A percentile compares a stretch with the other conserved stretches of the same genome.
phyloP scores from a whole-genome alignment of 2,329 filamentous ascomycete genomes.

The Cucurbitaria berberidis region DNA sequence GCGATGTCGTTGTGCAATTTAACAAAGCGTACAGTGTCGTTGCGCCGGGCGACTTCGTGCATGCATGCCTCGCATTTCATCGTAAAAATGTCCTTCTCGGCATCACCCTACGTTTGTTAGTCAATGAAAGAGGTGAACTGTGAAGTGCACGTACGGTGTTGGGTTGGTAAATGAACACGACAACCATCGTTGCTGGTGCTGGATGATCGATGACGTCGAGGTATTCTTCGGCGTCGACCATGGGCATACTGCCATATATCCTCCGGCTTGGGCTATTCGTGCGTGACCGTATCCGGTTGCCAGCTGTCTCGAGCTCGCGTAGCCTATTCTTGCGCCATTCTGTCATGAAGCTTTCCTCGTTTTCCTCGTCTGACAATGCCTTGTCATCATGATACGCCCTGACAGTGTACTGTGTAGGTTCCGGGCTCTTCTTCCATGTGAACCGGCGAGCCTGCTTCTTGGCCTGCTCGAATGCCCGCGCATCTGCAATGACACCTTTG shows the following conservation, averaged over 20 bases:
- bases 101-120: too few species aligned
- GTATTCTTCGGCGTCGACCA: slow-evolving; percentile 88
- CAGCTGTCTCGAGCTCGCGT: slow-evolving; percentile 73
- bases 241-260: slow-evolving; percentile 78
- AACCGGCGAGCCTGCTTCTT: slow-evolving; percentile 46
- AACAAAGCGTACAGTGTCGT: slow-evolving; percentile 81
- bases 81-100: not conserved
- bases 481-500: slow-evolving; percentile 87
- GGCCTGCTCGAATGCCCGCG: slow-evolving; percentile 75
- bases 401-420: slow-evolving; percentile 32
- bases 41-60: slow-evolving; percentile 71
- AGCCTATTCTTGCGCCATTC: slow-evolving; percentile 84
- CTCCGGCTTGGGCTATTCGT: slow-evolving; percentile 78
- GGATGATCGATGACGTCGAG: slow-evolving; percentile 97
- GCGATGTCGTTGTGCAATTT: slow-evolving; percentile 91
- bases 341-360: slow-evolving; percentile 81
- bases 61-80: slow-evolving; percentile 69
- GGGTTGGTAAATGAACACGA: slow-evolving; percentile 80
- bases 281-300: slow-evolving; percentile 62
- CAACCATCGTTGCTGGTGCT: slow-evolving; percentile 77
- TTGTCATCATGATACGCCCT: slow-evolving; percentile 59
- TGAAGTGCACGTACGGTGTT: slow-evolving; percentile 67
- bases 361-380: slow-evolving; percentile 59
- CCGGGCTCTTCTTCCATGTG: slow-evolving; percentile 39
- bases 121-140: not conserved